Percentiles rank a stretch among this genome's conserved stretches.
Evolutionary conservation across 1,284 basidiomycete genomes (phyloP).

Genomic region (Mycosarcoma mackinlayi): DNA sequence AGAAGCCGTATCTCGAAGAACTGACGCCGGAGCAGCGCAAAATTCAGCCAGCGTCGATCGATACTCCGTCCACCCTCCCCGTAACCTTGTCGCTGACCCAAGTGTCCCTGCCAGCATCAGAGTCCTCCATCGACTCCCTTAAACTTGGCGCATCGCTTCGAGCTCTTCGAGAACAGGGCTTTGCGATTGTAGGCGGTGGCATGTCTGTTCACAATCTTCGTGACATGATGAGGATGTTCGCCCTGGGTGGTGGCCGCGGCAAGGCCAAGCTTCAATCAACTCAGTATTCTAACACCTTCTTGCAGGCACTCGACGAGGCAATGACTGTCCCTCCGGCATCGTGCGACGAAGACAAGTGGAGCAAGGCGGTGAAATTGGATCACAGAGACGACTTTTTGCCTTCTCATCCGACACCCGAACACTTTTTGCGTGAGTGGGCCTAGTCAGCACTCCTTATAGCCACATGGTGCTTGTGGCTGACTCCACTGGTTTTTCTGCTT

Average conservation of each 20-base stretch:
- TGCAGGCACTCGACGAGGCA: slow-evolving; percentile 34
- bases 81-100: slow-evolving; percentile 69
- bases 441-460: no score
- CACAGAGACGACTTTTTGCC: slow-evolving; percentile 28
- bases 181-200: slow-evolving; percentile 54
- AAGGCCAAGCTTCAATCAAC: slow-evolving; percentile 3
- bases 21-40: slow-evolving; percentile 19
- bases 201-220: slow-evolving; percentile 61
- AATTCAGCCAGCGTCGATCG: slow-evolving; percentile 12
- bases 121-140: slow-evolving; percentile 57
- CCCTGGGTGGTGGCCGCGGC: slow-evolving; percentile 13
- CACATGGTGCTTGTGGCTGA: no score
- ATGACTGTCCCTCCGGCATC: slow-evolving; percentile 22
- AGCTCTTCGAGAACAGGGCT: slow-evolving; percentile 60
- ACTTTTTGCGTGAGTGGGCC: slow-evolving; percentile 49
- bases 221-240: slow-evolving; percentile 32
- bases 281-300: slow-evolving; percentile 31
- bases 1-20: slow-evolving; percentile 33
- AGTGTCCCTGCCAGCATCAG: slow-evolving; percentile 69
- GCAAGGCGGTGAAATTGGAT: slow-evolving; percentile 27
- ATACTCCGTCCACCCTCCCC: slow-evolving; percentile 48
- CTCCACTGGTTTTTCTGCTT: no score
- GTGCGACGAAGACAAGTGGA: slow-evolving; percentile 27
- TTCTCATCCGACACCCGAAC: slow-evolving; percentile 49
- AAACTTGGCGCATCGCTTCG: slow-evolving; percentile 69